Base-by-base conservation (phyloP, 2,329 filamentous ascomycete genomes). In the Trichoderma oligosporum region DNA sequence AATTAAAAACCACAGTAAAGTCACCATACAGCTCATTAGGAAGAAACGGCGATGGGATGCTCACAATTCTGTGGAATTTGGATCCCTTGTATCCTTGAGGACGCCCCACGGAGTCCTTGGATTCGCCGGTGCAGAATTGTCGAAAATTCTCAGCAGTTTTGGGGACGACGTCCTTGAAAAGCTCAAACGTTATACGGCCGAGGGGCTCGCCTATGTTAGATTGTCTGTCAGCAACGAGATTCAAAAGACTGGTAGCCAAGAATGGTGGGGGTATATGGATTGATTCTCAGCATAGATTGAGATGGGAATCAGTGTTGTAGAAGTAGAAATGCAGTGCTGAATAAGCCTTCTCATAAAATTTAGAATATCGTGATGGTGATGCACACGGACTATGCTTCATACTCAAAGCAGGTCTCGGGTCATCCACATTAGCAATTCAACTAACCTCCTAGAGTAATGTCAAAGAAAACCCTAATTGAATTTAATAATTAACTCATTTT, bases 91-190 rank as follows among this genome's bases (percentile, higher is more conserved):
- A 99, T 61, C 94, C 94, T 70, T 95, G 89, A 0, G 92, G 88
- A 61, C 85, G 81, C 31, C 91, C 90, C 8, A 84, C 81, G 49
- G 82, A 73, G 68, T 89, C 89, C 75, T 91, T 96, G 63, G 82
- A 86, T 78, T 97, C 93, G 66, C 94, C 94, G 0, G 93, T 97
- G 76, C 92, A 97, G 76, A 96, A 96, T 70, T 95, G 91, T 45
- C 92, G 89, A 72, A 99, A 97, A 78, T 97, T 97, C 74, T 97
- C 94, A 27, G 91, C 90, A 7, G 94, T 97, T 67, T 86, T 87
- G 62, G 92, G 91, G 0, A 91, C 88, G 20, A 88, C 79, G 73
- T 96, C 82, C 60, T 86, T 85, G 78, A 94, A 97, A 61, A 99
- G 84, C 74, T 97, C 90, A 72, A 96, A 91, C 63, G 89, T 92